A percentile compares a stretch with the other conserved stretches of the same genome.
Evolutionary conservation across 2,329 filamentous ascomycete species (phyloP).

Genomic region (Paracorniculantispora psalliotae): DNA sequence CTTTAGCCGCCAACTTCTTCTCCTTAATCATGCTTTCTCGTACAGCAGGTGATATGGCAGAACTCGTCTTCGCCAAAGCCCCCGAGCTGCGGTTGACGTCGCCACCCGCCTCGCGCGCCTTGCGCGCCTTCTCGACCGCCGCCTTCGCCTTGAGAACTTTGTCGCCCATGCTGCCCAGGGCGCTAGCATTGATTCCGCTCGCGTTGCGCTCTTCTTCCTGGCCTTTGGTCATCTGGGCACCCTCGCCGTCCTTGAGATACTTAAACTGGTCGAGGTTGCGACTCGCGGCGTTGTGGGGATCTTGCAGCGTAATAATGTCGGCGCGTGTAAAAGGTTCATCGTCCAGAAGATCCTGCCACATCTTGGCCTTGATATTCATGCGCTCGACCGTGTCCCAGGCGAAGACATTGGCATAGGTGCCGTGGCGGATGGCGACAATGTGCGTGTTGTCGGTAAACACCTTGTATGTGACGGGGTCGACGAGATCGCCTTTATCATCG

Average conservation of each 20-base stretch:
- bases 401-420: slow-evolving; percentile 88
- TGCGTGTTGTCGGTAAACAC: slow-evolving; percentile 98
- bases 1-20: slow-evolving; percentile 69
- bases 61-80: slow-evolving; percentile 34
- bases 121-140: slow-evolving; percentile 84
- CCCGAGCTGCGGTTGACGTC: slow-evolving; percentile 51
- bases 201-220: slow-evolving; percentile 63
- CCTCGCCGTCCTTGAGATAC: slow-evolving; percentile 76
- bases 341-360: slow-evolving; percentile 87
- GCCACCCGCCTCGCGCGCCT: slow-evolving; percentile 59
- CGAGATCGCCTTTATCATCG: slow-evolving; percentile 68
- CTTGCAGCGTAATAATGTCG: slow-evolving; percentile 94
- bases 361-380: slow-evolving; percentile 94
- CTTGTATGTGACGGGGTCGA: slow-evolving; percentile 96
- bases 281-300: slow-evolving; percentile 82
- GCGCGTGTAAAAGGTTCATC: slow-evolving; percentile 81
- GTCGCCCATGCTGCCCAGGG: slow-evolving; percentile 69
- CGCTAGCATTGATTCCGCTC: slow-evolving; percentile 70
- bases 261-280: slow-evolving; percentile 85
- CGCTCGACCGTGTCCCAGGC: slow-evolving; percentile 92
- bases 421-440: slow-evolving; percentile 78
- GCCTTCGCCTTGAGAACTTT: slow-evolving; percentile 91
- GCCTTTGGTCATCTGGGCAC: slow-evolving; percentile 61
- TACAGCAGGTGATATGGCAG: slow-evolving; percentile 18
- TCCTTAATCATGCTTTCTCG: slow-evolving; percentile 43